Evolutionary conservation across 2,329 filamentous ascomycete species (phyloP), one percentile per base, ranked within the genome.

Genomic region (Cladosporium sphaerospermum): DNA sequence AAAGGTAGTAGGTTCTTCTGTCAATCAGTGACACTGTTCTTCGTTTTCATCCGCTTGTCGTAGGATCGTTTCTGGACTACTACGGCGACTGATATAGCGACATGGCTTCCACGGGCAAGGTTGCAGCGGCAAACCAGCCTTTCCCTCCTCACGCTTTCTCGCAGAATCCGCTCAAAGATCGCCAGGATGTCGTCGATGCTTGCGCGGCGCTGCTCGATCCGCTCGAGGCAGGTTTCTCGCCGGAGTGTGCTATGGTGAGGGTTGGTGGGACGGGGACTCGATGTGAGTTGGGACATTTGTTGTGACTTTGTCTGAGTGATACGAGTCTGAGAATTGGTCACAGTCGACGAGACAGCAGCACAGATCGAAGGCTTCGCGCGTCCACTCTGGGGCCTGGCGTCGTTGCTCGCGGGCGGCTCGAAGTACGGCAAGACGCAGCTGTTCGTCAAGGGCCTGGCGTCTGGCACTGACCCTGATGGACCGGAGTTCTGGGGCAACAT

Each of bases 401-500:
- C 83, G 13, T 72, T 91, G 13, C 73, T 91, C 6, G 86, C 82
- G 7, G 86, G 87, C 7, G 81, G 80, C 5, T 83, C 81, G 47
- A 72, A 79, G 37, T 90, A 88, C 64, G 72, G 75, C 10, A 81
- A 80, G 1, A 81, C 82, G 1, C 71, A 81, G 51, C 80, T 80
- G 69, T 89, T 85, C 80, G 78, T 88, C 34, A 77, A 86, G 56
- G 87, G 87, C 3, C 74, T 91, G 53, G 80, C 82, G 57, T 77
- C 81, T 32, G 88, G 86, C 0, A 89, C 85, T 0, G 81, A 91
- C 61, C 86, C 86, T 0, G 75, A 82, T 42, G 80, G 73, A 54
- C 76, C 80, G 0, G 87, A 90, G 69, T 91, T 84, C 63, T 92
- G 87, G 87, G 87, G 86, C 0, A 83, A 81, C 53, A 85, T 88